Conservation (phyloP, 179 eudicot genomes). For the Corrigiola litoralis region DNA sequence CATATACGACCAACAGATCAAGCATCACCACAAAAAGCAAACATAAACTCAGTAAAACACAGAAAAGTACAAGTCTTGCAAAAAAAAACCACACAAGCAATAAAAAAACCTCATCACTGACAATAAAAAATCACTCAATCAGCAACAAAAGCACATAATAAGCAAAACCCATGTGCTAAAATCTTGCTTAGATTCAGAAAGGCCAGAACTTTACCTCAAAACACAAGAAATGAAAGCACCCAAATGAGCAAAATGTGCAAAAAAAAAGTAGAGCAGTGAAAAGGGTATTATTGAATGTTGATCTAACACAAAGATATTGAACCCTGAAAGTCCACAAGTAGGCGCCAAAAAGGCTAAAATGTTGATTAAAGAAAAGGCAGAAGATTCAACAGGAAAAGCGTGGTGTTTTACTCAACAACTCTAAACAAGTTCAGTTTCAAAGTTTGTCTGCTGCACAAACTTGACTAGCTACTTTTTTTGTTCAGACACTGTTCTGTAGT, state of each 20-base stretch:
- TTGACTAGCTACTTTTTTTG: no score
- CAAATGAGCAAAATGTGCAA: background rate
- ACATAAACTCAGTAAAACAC: background rate
- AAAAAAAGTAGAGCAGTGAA: background rate
- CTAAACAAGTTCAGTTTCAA: constrained; percentile 17
- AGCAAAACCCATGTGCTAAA: constrained; percentile 21
- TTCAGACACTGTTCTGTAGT: no score
- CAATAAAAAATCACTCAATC: constrained; percentile 4
- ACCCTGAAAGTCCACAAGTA: constrained; percentile 15
- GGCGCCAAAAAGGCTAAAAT: constrained; percentile 23
- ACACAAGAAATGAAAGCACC: constrained; percentile 3
- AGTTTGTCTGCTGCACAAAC: constrained; percentile 23
- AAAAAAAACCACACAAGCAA: background rate
- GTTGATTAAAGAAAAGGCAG: background rate
- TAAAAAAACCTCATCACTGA: background rate
- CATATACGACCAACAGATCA: constrained; percentile 1
- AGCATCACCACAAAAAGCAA: background rate
- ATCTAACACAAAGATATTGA: constrained; percentile 6
- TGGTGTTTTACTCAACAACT: constrained; percentile 5
- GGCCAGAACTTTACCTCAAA: constrained; percentile 17
- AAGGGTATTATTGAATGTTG: constrained; percentile 13
- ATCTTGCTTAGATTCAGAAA: constrained; percentile 7
- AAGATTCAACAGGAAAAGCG: constrained; percentile 10
- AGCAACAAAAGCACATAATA: constrained; percentile 5
- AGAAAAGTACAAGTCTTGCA: constrained; percentile 4